phyloP scores from a whole-genome alignment of 2,329 filamentous ascomycete genomes.

The Fusarium irregulare region DNA sequence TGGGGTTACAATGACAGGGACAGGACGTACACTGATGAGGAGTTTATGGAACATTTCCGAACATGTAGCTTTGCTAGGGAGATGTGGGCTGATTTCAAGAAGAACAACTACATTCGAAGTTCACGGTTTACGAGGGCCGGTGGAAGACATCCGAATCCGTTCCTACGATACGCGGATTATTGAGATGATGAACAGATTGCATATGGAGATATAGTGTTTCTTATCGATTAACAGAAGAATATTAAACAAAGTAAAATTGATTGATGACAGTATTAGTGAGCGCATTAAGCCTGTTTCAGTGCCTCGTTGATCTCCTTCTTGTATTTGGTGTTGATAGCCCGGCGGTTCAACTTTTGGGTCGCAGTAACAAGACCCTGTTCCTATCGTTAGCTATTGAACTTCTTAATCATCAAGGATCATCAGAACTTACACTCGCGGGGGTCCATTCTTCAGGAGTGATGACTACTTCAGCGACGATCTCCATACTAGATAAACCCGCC shows the following conservation, averaged over 20 bases:
- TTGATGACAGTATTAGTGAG: not conserved
- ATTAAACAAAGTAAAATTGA: too few species aligned
- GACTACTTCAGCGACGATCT: conserved; percentile 80
- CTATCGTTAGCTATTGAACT: too few species aligned
- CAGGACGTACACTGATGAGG: not conserved
- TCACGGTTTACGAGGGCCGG: not conserved
- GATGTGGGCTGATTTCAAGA: conserved; percentile 5
- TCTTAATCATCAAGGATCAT: too few species aligned
- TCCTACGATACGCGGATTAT: not conserved
- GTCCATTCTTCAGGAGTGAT: conserved; percentile 89
- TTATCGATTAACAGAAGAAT: too few species aligned
- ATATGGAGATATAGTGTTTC: not conserved
- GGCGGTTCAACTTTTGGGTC: conserved; percentile 69
- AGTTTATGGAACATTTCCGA: conserved; percentile 12
- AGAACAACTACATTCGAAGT: not conserved
- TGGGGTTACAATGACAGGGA: conserved; percentile 26
- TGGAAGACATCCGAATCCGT: not conserved
- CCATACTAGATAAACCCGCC: conserved; percentile 74
- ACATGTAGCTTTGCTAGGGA: not conserved
- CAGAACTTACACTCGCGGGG: conserved; percentile 75
- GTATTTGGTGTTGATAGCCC: conserved; percentile 60
- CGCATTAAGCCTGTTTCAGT: not conserved
- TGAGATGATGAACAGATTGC: not conserved
- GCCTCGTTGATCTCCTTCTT: conserved; percentile 57
- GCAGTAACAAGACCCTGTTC: conserved; percentile 67